Conservation (phyloP, 805 yeast species). For the Wickerhamiella kurtzmanii region DNA sequence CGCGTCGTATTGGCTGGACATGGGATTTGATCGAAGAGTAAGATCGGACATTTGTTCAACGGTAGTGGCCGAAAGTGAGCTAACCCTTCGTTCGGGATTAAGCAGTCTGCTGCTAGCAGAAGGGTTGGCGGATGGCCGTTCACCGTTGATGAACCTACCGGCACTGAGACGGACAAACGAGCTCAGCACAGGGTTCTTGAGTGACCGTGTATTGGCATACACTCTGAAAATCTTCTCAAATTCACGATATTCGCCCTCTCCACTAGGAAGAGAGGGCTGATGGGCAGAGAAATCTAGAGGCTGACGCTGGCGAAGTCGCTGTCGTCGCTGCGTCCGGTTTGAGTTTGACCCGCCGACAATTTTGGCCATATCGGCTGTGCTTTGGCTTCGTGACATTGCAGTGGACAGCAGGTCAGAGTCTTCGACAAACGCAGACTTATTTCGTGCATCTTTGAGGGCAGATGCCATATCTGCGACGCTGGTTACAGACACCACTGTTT, state of each 20-base stretch:
- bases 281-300: background rate
- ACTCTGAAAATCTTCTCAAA: conserved; percentile 16
- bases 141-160: background rate
- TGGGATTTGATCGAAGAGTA: conserved; percentile 6
- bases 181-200: conserved; percentile 13
- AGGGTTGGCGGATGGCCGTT: background rate
- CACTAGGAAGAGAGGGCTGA: conserved; percentile 1
- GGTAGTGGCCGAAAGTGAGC: conserved; percentile 18
- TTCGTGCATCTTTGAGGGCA: conserved; percentile 15
- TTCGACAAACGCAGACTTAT: conserved; percentile 16
- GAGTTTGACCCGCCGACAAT: conserved; percentile 8
- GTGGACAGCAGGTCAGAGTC: conserved; percentile 17
- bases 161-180: conserved; percentile 10
- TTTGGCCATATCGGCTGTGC: conserved; percentile 4
- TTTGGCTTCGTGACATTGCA: conserved; percentile 12
- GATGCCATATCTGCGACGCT: conserved; percentile 19
- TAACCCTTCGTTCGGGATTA: conserved; percentile 11
- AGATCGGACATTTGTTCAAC: conserved; percentile 17
- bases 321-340: conserved; percentile 5
- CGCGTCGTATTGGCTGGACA: conserved; percentile 5
- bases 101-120: conserved; percentile 2
- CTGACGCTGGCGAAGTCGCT: conserved; percentile 6
- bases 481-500: conserved; percentile 19
- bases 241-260: conserved; percentile 6
- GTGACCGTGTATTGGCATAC: conserved; percentile 14